Evolutionary conservation across 2,329 filamentous ascomycete genomes (phyloP).

Genomic region (Sclerotinia subarctica): DNA sequence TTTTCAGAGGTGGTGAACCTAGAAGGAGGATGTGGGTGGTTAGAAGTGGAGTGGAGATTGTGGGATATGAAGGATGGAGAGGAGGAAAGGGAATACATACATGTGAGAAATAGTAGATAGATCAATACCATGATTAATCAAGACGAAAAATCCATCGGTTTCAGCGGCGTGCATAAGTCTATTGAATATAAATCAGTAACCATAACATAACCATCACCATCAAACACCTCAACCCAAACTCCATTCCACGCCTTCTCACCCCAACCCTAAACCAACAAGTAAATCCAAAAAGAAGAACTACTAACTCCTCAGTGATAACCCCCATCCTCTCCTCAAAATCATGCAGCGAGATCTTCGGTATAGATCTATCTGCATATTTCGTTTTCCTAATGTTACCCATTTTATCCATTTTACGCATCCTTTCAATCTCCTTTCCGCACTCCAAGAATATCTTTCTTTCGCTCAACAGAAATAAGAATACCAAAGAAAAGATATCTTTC

Average conservation of each 20-base stretch:
- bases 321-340: slow-evolving; percentile 53
- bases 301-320: slow-evolving; percentile 51
- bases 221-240: not conserved
- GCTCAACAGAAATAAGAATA: too few species aligned
- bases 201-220: not conserved
- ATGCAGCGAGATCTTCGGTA: slow-evolving; percentile 49
- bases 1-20: slow-evolving; percentile 40
- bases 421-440: too few species aligned
- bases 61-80: slow-evolving; percentile 38
- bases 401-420: not conserved
- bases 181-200: slow-evolving; percentile 12
- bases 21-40: slow-evolving; percentile 31
- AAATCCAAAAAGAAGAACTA: slow-evolving; percentile 16
- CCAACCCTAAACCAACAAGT: not conserved
- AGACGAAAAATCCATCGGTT: slow-evolving; percentile 57
- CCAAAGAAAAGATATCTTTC: too few species aligned
- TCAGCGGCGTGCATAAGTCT: slow-evolving; percentile 46
- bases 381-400: slow-evolving; percentile 16
- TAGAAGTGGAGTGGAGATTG: slow-evolving; percentile 47
- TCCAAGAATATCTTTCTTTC: too few species aligned
- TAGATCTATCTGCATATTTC: slow-evolving; percentile 31
- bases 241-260: too few species aligned
- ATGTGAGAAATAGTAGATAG: slow-evolving; percentile 19
- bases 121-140: slow-evolving; percentile 49
- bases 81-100: not conserved